These are phyloP conservation scores for Epichloe scottii DNA, from an alignment of 2,329 filamentous ascomycete species.

Conservation along the genomic window DNA sequence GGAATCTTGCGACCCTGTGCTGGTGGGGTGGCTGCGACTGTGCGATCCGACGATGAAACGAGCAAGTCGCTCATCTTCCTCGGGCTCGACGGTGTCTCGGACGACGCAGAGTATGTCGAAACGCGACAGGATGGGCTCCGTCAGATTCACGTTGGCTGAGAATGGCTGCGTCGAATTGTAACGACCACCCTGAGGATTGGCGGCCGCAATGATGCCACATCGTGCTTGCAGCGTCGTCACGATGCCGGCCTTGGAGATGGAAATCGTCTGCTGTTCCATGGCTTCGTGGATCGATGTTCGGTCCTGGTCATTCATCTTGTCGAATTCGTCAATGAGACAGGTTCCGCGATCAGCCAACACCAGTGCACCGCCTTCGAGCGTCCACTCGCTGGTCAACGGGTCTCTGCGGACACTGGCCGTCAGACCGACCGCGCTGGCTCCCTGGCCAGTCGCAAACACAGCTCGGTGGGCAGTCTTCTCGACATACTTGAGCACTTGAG, in stretches of 20 bases:
- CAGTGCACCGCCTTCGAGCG: conserved; percentile 85
- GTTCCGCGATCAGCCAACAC: conserved; percentile 91
- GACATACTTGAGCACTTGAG: conserved; percentile 91
- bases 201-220: conserved; percentile 90
- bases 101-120: conserved; percentile 97
- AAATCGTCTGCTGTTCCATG: conserved; percentile 99
- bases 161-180: conserved; percentile 97
- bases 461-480: conserved; percentile 95
- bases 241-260: conserved; percentile 96
- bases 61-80: conserved; percentile 83
- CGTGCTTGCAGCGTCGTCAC: conserved; percentile 93
- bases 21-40: conserved; percentile 69
- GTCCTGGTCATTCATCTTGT: conserved; percentile 99
- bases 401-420: conserved; percentile 94
- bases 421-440: conserved; percentile 92
- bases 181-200: conserved; percentile 89
- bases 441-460: conserved; percentile 95
- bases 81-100: conserved; percentile 84
- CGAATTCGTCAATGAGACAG: conserved; percentile 95
- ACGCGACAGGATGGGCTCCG: conserved; percentile 92
- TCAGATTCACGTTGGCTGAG: conserved; percentile 90
- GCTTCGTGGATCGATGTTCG: conserved; percentile 97
- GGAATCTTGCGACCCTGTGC: conserved; percentile 35
- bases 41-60: conserved; percentile 93
- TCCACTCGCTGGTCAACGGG: conserved; percentile 94